A percentile compares a stretch with the other conserved stretches of the same genome.
phyloP scores from a whole-genome alignment of 345 rosid species.

The Lumnitzera littorea region DNA sequence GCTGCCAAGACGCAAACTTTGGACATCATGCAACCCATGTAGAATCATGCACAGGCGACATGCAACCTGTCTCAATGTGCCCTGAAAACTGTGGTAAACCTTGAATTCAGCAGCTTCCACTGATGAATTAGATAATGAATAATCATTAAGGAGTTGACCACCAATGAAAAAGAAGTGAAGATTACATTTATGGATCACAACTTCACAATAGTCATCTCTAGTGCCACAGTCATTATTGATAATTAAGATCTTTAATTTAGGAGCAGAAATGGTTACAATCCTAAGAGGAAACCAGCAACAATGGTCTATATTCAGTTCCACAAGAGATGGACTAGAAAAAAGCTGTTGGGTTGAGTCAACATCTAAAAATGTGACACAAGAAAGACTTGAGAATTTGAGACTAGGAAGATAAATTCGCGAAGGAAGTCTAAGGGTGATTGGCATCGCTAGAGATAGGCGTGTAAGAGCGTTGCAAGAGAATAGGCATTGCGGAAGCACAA shows the following conservation, averaged over 20 bases:
- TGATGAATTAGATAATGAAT: not conserved
- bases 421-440: not conserved
- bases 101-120: not conserved
- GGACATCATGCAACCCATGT: no score
- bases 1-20: no score
- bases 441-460: not conserved
- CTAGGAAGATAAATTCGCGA: not conserved
- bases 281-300: slow-evolving; percentile 3
- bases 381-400: slow-evolving; percentile 1
- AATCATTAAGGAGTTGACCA: not conserved
- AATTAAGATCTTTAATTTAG: not conserved
- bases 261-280: not conserved
- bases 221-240: not conserved
- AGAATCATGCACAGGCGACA: no score
- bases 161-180: not conserved
- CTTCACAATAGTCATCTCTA: not conserved
- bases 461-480: not conserved
- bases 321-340: slow-evolving; percentile 3
- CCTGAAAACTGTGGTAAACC: no score
- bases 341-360: not conserved
- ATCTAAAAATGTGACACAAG: not conserved
- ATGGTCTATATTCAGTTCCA: not conserved
- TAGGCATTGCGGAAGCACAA: not conserved
- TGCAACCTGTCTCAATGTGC: no score
- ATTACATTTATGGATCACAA: not conserved